Percentiles rank a stretch among this genome's conserved stretches.
Evolutionary conservation across 2,329 filamentous ascomycete species (phyloP).

Genomic region (Septoria petroselini): DNA sequence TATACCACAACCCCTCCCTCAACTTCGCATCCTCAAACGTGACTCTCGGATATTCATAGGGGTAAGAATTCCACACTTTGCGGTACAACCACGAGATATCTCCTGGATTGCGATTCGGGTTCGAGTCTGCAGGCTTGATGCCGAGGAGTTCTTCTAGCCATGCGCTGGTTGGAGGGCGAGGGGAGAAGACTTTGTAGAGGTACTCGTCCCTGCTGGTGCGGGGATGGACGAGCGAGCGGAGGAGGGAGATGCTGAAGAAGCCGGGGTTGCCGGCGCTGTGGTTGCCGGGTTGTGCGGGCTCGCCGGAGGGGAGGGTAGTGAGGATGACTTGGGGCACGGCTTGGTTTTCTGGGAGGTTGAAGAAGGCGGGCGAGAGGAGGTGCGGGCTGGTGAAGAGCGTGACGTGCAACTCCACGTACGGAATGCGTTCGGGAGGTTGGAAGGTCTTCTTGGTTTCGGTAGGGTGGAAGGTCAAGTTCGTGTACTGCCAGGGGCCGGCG

Average conservation of each 20-base stretch:
- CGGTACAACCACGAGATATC: constrained; percentile 73
- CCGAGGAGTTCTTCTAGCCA: constrained; percentile 53
- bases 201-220: constrained; percentile 44
- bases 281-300: constrained; percentile 49
- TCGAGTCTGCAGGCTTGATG: constrained; percentile 17
- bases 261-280: constrained; percentile 66
- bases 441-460: neutral
- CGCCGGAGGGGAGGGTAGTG: constrained; percentile 69
- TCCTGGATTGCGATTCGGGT: constrained; percentile 34
- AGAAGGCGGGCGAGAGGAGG: constrained; percentile 67
- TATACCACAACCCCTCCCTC: constrained; percentile 64
- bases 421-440: constrained; percentile 66
- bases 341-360: constrained; percentile 60
- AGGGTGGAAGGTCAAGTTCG: constrained; percentile 4
- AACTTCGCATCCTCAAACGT: constrained; percentile 81
- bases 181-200: constrained; percentile 67
- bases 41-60: constrained; percentile 75
- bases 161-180: constrained; percentile 44
- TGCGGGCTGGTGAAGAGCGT: constrained; percentile 81
- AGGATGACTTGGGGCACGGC: constrained; percentile 71
- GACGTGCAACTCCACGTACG: constrained; percentile 82
- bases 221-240: constrained; percentile 60
- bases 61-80: constrained; percentile 80
- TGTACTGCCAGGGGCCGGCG: constrained; percentile 70
- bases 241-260: constrained; percentile 82